Percentiles rank a stretch among this genome's conserved stretches.
Conservation (phyloP, 2,329 filamentous ascomycete genomes). For the Trichoderma harzianum region DNA sequence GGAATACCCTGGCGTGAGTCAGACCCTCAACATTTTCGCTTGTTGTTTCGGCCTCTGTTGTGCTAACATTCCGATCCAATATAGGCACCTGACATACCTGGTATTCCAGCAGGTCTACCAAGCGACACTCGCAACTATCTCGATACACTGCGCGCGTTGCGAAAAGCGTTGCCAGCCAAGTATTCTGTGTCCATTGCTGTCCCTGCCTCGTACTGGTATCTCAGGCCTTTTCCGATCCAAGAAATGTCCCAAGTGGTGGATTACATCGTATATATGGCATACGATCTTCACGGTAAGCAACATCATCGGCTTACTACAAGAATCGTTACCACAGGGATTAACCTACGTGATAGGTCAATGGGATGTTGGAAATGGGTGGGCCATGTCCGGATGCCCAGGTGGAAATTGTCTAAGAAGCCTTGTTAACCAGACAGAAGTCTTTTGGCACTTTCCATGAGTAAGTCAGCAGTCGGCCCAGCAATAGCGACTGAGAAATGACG, state of each 20-base stretch:
- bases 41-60: too few species aligned
- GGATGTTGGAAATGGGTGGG: conserved; percentile 27
- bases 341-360: conserved; percentile 15
- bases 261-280: conserved; percentile 36
- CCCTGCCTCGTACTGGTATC: conserved; percentile 40
- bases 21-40: too few species aligned
- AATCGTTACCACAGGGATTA: neutral
- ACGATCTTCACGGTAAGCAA: conserved; percentile 30
- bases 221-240: conserved; percentile 35
- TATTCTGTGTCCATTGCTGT: conserved; percentile 37
- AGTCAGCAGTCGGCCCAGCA: neutral
- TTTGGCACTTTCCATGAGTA: conserved; percentile 33
- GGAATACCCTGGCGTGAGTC: conserved; percentile 36
- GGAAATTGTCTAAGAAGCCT: conserved; percentile 36
- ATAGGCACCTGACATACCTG: conserved; percentile 12
- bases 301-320: neutral
- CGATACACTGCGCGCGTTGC: conserved; percentile 18
- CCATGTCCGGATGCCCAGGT: conserved; percentile 24
- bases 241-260: conserved; percentile 29
- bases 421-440: conserved; percentile 38
- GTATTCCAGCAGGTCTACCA: neutral
- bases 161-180: conserved; percentile 29
- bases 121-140: conserved; percentile 5
- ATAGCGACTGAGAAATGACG: neutral
- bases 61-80: neutral